Evolutionary conservation across 23 red algal genomes (phyloP), one percentile per base, ranked within the genome.

Genomic region (Gracilaria gracilis): DNA sequence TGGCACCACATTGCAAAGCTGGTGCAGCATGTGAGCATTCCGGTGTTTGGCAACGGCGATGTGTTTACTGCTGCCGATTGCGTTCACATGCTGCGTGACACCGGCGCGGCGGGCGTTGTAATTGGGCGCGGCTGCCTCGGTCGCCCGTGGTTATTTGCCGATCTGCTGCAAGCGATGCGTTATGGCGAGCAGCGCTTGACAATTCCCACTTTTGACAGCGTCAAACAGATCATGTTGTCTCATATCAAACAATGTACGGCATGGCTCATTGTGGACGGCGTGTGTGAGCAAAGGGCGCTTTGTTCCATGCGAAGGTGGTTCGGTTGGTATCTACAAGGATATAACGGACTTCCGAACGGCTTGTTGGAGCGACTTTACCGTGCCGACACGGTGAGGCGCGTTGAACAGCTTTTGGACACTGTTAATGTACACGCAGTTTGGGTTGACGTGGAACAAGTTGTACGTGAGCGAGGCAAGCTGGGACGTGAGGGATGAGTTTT

Each of bases 21-120:
- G 13, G 73, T 42, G 29, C 37, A 88, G 3, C 71, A 74, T 28
- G 37, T 89, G 13, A 24, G 33, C 29, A 72, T 95, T 31, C 93
- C 93, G 5, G 85, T 95, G 74, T 59, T 95, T 75, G 93, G 83
- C 20, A 95, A 95, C 59, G 93, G 93, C 27, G 93, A 95, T 65
- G 64, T 95, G 11, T 95, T 88, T 25, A 83, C 76, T 9, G 93
- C 85, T 15, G 31, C 24, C 13, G 93, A 95, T 61, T 69, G 67
- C 32, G 13, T 83, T 12, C 5, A 75, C 23, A 82, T 88, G 93
- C 9, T 82, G 20, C n/a, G 55, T 1, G 47, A 31, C 15, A 89
- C 93, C 20, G 93, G 85, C 23, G 61, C 61, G 47, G 84, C 70
- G 36, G 93, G 93, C 16, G 85, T 95, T 19, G 71, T 87, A 4